Percentiles rank a stretch among this genome's conserved stretches.
These are phyloP conservation scores for Phytophthora tentaculata DNA, from an alignment of 352 stramenopile genomes.

Conservation along the genomic window DNA sequence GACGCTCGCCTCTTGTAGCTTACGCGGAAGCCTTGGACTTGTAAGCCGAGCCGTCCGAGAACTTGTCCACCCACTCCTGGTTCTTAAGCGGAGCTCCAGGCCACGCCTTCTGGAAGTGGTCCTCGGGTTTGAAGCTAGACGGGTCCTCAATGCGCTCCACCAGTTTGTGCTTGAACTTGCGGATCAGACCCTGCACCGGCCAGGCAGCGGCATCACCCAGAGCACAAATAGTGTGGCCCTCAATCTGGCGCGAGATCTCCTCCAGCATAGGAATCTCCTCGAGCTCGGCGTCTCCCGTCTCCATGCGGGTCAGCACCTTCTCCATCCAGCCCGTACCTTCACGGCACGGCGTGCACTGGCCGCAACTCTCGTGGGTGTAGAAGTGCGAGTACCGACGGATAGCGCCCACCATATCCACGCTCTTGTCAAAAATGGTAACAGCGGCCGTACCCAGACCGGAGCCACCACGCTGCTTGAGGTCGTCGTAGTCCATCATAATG, in stretches of 20 bases:
- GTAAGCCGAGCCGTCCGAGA: slow-evolving; percentile 93
- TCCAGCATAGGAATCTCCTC: slow-evolving; percentile 99
- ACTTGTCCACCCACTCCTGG: slow-evolving; percentile 94
- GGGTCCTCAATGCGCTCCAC: slow-evolving; percentile 98
- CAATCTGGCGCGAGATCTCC: slow-evolving; percentile 99
- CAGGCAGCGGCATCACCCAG: slow-evolving; percentile 98
- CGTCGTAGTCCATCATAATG: slow-evolving; percentile 99
- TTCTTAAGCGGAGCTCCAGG: slow-evolving; percentile 96
- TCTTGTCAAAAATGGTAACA: slow-evolving; percentile 99
- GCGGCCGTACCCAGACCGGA: slow-evolving; percentile 98
- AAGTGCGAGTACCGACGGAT: slow-evolving; percentile 99
- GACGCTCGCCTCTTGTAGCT: slow-evolving; percentile 12
- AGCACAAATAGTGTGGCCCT: slow-evolving; percentile 99
- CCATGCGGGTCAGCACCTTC: slow-evolving; percentile 98
- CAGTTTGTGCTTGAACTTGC: slow-evolving; percentile 99
- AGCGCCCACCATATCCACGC: slow-evolving; percentile 98
- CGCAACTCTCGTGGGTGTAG: slow-evolving; percentile 99
- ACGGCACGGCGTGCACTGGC: slow-evolving; percentile 99
- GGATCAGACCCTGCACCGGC: slow-evolving; percentile 99
- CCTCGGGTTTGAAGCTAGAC: slow-evolving; percentile 93
- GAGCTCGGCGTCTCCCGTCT: slow-evolving; percentile 97
- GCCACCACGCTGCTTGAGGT: slow-evolving; percentile 94
- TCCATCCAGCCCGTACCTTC: slow-evolving; percentile 98
- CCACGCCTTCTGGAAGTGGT: slow-evolving; percentile 96
- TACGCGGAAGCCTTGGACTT: slow-evolving; percentile 66